These are phyloP conservation scores for Gillenia trifoliata DNA, from an alignment of 306 rosid genomes.

Conservation along the genomic window DNA sequence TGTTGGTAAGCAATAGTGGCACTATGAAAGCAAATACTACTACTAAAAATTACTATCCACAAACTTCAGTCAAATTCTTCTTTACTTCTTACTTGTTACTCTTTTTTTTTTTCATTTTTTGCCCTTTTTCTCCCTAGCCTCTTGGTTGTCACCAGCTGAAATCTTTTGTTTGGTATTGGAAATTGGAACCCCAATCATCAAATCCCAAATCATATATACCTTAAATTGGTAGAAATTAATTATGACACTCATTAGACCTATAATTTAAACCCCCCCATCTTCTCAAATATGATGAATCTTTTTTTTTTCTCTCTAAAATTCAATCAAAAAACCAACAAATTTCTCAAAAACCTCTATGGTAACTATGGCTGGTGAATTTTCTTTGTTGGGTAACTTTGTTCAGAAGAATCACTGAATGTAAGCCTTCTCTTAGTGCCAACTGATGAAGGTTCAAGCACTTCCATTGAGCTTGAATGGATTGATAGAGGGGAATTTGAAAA, in stretches of 20 bases:
- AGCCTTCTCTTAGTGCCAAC: slow-evolving; percentile 75
- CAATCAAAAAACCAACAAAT: slow-evolving; percentile 39
- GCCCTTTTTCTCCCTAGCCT: slow-evolving; percentile 39
- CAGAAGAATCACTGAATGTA: slow-evolving; percentile 50
- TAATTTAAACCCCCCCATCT: slow-evolving; percentile 23
- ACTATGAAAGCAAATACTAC: slow-evolving; percentile 43
- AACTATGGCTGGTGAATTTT: slow-evolving; percentile 42
- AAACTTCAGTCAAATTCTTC: slow-evolving; percentile 35
- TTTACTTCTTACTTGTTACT: slow-evolving; percentile 29
- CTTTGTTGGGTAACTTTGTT: slow-evolving; percentile 34
- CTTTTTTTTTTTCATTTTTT: slow-evolving; percentile 40
- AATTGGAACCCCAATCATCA: slow-evolving; percentile 65
- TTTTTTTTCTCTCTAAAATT: slow-evolving; percentile 36
- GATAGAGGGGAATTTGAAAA: slow-evolving; percentile 30
- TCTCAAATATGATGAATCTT: slow-evolving; percentile 31
- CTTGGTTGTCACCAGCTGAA: slow-evolving; percentile 46
- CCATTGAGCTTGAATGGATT: slow-evolving; percentile 30
- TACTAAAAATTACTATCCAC: slow-evolving; percentile 34
- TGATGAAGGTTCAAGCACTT: slow-evolving; percentile 39
- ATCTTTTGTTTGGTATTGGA: slow-evolving; percentile 46
- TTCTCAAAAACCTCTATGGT: slow-evolving; percentile 25
- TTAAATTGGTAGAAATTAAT: slow-evolving; percentile 33
- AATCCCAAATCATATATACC: slow-evolving; percentile 46
- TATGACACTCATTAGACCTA: slow-evolving; percentile 40
- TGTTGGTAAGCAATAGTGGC: slow-evolving; percentile 28